Base-by-base conservation (phyloP, 116 monocot genomes). In the Posidonia oceanica region DNA sequence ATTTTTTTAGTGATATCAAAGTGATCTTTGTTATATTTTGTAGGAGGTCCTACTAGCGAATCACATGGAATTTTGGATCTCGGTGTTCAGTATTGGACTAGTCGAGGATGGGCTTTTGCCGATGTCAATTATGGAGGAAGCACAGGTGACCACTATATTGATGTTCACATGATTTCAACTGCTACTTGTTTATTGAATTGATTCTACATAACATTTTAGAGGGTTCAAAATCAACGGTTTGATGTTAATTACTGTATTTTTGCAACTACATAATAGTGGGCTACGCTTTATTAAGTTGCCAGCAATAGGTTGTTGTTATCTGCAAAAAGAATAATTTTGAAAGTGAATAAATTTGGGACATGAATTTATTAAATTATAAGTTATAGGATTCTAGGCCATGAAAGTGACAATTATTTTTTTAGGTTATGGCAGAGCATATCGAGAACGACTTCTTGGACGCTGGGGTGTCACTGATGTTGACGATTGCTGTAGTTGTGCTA, bases 121-220 rank as follows among this genome's bases (percentile, higher is more conserved):
- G 97, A 92, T 86, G 92, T 98, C 72, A 98, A 98, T 68, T 98
- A 98, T 81, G 97, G 93, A 42, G 97, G 97, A 82, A 98, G 97
- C 85, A 90, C 93, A 63, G 92, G 97, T 97, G 48, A 12, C 48
- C 48, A 48, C 48, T 48, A 48, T 12, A 4, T 48, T 48, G 12
- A 48, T 10, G 7, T 48, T 48, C 48, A 7, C 48, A 7, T 48
- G 48, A 48, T 48, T 48, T 7, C 48, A 10, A 10, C 48, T 48
- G 48, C 7, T 48, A 10, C 48, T 48, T 48, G 48, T 1, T 48
- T 48, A 48, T 48, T 10, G 48, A 42, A 48, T 48, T 48, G 48
- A 5, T 48, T 48, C 12, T 12, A 29, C 29, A 29, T 29, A 10
- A 48, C 12, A 48, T 48, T 48, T 7, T 48, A 48, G 48, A 48